Evolutionary conservation across 2,329 filamentous ascomycete genomes (phyloP).

Genomic region (Fusarium ambrosium): DNA sequence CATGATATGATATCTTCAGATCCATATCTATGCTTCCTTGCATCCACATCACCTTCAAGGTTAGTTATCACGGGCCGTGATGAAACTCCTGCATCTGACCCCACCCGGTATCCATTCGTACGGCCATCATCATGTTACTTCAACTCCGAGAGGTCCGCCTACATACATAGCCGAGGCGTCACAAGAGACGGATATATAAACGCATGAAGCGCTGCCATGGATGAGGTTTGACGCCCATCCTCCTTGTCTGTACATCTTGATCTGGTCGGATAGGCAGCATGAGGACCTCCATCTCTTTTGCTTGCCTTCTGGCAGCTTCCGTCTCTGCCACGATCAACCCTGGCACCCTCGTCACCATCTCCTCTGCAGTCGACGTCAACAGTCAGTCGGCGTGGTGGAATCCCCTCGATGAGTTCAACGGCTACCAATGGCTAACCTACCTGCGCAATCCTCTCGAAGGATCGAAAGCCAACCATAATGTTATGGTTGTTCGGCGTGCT

Average conservation of each 20-base stretch:
- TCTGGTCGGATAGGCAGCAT: background rate
- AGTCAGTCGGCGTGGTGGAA: constrained; percentile 47
- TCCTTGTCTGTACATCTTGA: background rate
- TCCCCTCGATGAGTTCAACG: constrained; percentile 43
- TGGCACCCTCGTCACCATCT: constrained; percentile 31
- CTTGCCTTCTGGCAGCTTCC: constrained; percentile 12
- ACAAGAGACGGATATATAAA: background rate
- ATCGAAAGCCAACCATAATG: constrained; percentile 42
- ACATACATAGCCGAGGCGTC: constrained; percentile 5
- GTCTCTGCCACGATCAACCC: constrained; percentile 28
- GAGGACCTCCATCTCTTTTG: constrained; percentile 8
- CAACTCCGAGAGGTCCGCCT: constrained; percentile 5
- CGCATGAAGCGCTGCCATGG: background rate
- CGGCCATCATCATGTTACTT: background rate
- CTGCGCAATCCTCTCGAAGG: constrained; percentile 42
- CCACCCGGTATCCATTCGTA: background rate
- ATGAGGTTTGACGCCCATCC: background rate
- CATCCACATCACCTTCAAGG: background rate
- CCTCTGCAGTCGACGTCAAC: constrained; percentile 37
- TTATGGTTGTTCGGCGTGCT: constrained; percentile 43
- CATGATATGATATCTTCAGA: background rate
- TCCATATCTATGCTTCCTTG: background rate
- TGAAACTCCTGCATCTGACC: constrained; percentile 3
- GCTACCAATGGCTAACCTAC: constrained; percentile 43
- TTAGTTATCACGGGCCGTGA: background rate